phyloP scores from a whole-genome alignment of 1,284 basidiomycete species.

The Chondrostereum purpureum region DNA sequence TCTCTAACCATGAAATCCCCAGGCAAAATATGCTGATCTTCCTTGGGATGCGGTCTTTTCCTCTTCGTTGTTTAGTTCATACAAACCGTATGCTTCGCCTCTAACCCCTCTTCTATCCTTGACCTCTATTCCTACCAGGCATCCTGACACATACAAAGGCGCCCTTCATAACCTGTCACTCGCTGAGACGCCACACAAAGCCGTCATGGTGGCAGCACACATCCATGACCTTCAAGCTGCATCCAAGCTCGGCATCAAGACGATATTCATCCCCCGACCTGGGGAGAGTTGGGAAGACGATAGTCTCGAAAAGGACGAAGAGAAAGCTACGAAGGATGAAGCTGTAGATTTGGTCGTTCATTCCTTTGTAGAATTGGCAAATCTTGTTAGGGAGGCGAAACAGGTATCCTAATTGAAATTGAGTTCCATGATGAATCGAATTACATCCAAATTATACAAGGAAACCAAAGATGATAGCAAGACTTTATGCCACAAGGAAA shows the following conservation, averaged over 20 bases:
- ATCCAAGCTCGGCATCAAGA: constrained; percentile 44
- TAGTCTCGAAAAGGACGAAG: constrained; percentile 15
- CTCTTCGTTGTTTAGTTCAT: constrained; percentile 49
- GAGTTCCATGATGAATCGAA: no score
- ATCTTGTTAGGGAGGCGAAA: no score
- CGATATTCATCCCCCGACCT: constrained; percentile 46
- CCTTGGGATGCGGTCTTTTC: constrained; percentile 62
- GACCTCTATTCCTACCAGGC: constrained; percentile 25
- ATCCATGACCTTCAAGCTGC: constrained; percentile 50
- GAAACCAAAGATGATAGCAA: no score
- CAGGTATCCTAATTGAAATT: no score
- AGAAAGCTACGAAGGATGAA: constrained; percentile 34
- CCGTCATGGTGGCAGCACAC: constrained; percentile 64
- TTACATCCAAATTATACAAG: no score
- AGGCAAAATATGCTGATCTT: constrained; percentile 54
- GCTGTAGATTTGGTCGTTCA: constrained; percentile 42
- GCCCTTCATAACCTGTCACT: constrained; percentile 45
- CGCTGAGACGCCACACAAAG: constrained; percentile 31
- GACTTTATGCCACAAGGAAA: no score
- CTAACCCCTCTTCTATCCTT: background rate
- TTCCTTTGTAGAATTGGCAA: constrained; percentile 36
- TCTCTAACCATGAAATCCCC: background rate
- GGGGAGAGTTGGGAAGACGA: constrained; percentile 32
- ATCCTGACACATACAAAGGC: constrained; percentile 44
- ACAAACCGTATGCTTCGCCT: constrained; percentile 48